Conservation (phyloP, 805 yeast genomes). For the Isabelozyma heimii region DNA sequence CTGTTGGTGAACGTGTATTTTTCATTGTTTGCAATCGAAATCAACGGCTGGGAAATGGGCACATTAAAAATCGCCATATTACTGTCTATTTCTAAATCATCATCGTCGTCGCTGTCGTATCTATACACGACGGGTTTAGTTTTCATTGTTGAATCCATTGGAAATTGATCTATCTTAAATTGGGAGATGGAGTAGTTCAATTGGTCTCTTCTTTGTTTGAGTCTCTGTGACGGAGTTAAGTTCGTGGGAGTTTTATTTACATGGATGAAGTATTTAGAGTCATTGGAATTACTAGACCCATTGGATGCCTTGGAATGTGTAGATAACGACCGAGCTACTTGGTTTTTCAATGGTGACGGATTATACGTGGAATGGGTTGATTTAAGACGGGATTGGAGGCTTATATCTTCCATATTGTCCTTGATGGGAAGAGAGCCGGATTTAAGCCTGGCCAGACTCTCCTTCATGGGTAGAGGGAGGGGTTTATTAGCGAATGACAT, state of each 20-base stretch:
- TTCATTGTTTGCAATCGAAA: slow-evolving; percentile 34
- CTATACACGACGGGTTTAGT: neutral
- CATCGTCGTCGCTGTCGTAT: slow-evolving; percentile 6
- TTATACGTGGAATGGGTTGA: neutral
- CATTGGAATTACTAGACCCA: slow-evolving; percentile 1
- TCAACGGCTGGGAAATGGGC: slow-evolving; percentile 58
- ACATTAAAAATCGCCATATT: slow-evolving; percentile 58
- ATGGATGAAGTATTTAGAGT: slow-evolving; percentile 12
- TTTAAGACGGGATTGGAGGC: neutral
- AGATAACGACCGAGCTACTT: slow-evolving; percentile 15
- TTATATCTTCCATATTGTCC: slow-evolving; percentile 1
- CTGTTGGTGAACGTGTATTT: slow-evolving; percentile 19
- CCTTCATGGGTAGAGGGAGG: neutral
- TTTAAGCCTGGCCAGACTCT: neutral
- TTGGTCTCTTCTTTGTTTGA: slow-evolving; percentile 22
- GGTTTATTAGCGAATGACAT: neutral
- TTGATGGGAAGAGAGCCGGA: neutral
- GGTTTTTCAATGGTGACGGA: slow-evolving; percentile 15
- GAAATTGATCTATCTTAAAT: slow-evolving; percentile 8
- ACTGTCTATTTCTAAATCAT: slow-evolving; percentile 11
- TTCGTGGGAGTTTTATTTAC: slow-evolving; percentile 21
- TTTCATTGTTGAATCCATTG: slow-evolving; percentile 3
- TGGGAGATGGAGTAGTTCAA: slow-evolving; percentile 20
- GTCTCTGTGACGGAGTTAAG: slow-evolving; percentile 29
- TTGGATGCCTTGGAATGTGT: slow-evolving; percentile 10